These are phyloP conservation scores for Sclerospora graminicola DNA, from an alignment of 352 stramenopile species.

Conservation along the genomic window DNA sequence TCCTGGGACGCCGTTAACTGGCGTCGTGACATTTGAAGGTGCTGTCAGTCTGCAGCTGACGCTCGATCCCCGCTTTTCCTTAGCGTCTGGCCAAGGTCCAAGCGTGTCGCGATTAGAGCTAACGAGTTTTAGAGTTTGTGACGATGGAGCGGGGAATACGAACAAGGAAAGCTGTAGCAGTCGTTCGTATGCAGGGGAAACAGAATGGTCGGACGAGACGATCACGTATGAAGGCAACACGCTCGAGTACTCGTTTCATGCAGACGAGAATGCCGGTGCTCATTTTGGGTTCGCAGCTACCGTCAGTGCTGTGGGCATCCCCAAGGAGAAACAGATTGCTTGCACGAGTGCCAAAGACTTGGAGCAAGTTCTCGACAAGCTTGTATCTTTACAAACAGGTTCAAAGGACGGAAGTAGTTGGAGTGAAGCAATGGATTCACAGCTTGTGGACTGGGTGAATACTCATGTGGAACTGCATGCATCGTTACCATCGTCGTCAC, in stretches of 20 bases:
- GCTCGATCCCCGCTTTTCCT: constrained; percentile 60
- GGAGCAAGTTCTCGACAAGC: constrained; percentile 19
- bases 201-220: constrained; percentile 34
- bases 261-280: constrained; percentile 42
- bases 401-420: constrained; percentile 17
- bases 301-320: constrained; percentile 45
- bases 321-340: constrained; percentile 53
- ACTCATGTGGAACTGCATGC: constrained; percentile 45
- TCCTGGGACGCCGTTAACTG: constrained; percentile 13
- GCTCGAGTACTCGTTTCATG: constrained; percentile 50
- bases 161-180: constrained; percentile 21
- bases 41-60: constrained; percentile 45
- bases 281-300: constrained; percentile 52
- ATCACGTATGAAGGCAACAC: constrained; percentile 50
- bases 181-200: constrained; percentile 27
- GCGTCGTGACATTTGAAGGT: constrained; percentile 36
- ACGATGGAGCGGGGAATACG: constrained; percentile 1
- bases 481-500: constrained; percentile 10
- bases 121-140: constrained; percentile 15
- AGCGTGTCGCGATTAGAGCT: constrained; percentile 12
- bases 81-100: constrained; percentile 19
- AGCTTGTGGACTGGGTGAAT: constrained; percentile 85
- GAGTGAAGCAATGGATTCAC: constrained; percentile 64
- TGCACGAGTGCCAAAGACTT: constrained; percentile 31
- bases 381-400: constrained; percentile 10